A percentile compares a stretch with the other conserved stretches of the same genome.
These are phyloP conservation scores for Chrysosporium queenslandicum DNA, from an alignment of 2,329 filamentous ascomycete genomes.

Conservation along the genomic window DNA sequence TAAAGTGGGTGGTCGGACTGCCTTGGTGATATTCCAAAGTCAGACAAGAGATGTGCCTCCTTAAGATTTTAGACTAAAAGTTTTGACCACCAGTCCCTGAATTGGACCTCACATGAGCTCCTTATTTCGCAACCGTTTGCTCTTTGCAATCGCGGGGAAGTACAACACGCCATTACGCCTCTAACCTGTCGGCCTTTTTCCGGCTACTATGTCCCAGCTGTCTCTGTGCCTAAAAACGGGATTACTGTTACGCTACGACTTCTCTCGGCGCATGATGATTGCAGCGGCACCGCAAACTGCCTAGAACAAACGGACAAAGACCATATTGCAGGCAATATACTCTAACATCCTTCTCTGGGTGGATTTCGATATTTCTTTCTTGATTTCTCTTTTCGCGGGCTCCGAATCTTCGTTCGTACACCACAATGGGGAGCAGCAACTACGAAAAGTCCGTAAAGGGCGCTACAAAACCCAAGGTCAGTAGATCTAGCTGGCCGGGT, in stretches of 20 bases:
- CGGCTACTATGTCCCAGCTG: background rate
- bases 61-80: background rate
- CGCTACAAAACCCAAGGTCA: conserved; percentile 92
- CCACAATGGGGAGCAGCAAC: conserved; percentile 52
- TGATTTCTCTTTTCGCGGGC: background rate
- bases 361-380: background rate
- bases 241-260: background rate
- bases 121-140: background rate
- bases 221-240: background rate
- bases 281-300: background rate
- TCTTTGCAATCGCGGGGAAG: conserved; percentile 3
- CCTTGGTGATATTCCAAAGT: background rate
- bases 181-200: background rate
- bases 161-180: background rate
- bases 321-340: background rate
- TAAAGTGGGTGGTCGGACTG: background rate
- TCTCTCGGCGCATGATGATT: conserved; percentile 4
- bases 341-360: background rate
- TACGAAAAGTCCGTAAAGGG: conserved; percentile 99
- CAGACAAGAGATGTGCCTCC: background rate
- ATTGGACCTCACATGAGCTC: conserved; percentile 1
- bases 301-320: conserved; percentile 3
- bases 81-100: conserved; percentile 2
- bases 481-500: conserved; percentile 19
- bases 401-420: background rate